These are phyloP conservation scores for Abelmoschus esculentus DNA, from an alignment of 345 rosid species.

Conservation along the genomic window DNA sequence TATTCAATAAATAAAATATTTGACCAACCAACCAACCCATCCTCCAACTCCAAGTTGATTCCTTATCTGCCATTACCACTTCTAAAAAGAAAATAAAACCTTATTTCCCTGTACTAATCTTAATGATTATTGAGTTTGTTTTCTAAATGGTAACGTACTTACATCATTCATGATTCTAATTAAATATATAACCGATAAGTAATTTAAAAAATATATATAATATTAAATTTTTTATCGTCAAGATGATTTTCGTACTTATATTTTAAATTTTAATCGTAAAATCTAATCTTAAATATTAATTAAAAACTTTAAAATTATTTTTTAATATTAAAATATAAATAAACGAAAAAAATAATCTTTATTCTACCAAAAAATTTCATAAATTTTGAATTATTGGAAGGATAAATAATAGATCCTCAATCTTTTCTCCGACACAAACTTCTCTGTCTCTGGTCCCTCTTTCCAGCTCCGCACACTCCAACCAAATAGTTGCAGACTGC, in stretches of 20 bases:
- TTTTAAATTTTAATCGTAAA: too few species aligned
- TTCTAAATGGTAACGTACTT: neutral
- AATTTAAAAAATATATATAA: too few species aligned
- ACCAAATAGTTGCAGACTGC: slow-evolving; percentile 16
- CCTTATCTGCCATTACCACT: slow-evolving; percentile 19
- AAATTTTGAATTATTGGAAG: neutral
- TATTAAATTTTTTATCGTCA: too few species aligned
- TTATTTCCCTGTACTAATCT: neutral
- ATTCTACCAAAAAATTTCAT: too few species aligned
- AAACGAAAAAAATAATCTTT: too few species aligned
- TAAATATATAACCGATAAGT: too few species aligned
- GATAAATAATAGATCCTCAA: slow-evolving; percentile 13
- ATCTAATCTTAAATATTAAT: too few species aligned
- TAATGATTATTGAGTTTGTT: neutral
- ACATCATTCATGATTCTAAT: neutral
- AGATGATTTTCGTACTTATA: too few species aligned
- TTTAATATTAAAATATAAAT: too few species aligned
- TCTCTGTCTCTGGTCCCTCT: slow-evolving; percentile 11
- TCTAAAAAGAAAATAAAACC: neutral
- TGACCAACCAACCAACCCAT: slow-evolving; percentile 20
- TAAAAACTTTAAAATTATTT: too few species aligned
- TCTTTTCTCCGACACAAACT: slow-evolving; percentile 8
- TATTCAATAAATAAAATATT: slow-evolving; percentile 10
- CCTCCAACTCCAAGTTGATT: slow-evolving; percentile 19
- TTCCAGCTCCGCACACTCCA: slow-evolving; percentile 9